These are phyloP conservation scores for Solanum microdontum DNA, from an alignment of 257 asterid species.

Conservation along the genomic window DNA sequence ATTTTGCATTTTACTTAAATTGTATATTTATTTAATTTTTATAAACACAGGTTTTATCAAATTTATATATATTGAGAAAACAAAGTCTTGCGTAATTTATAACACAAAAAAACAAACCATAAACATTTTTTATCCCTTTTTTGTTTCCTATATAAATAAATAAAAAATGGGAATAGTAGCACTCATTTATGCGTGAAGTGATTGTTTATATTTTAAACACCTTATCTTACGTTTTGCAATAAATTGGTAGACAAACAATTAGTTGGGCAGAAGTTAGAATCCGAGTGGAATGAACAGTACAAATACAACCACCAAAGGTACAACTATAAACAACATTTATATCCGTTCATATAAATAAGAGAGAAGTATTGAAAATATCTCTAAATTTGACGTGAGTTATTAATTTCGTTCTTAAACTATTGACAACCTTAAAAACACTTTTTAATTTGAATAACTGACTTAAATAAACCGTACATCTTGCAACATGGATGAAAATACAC, in stretches of 20 bases:
- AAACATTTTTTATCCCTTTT: not conserved
- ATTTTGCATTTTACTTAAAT: not conserved
- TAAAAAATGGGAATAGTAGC: not conserved
- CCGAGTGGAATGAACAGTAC: not conserved
- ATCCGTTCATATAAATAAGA: no score
- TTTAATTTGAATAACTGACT: no score
- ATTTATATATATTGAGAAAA: not conserved
- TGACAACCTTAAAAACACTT: no score
- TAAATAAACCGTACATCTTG: no score
- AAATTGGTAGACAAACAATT: not conserved
- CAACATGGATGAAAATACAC: not conserved
- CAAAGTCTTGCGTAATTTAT: not conserved
- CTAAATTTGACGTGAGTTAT: not conserved
- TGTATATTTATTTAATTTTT: no score
- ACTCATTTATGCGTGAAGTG: not conserved
- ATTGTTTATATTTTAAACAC: not conserved
- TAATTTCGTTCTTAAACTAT: no score
- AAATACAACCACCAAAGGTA: not conserved
- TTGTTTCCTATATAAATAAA: not conserved
- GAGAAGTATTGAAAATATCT: not conserved
- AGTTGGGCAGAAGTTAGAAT: not conserved
- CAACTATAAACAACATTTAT: not conserved
- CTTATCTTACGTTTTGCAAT: not conserved
- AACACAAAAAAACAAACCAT: not conserved
- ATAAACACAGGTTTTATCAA: no score